These are phyloP conservation scores for Pyrus pyrifolia DNA, from an alignment of 306 rosid genomes.

Conservation along the genomic window DNA sequence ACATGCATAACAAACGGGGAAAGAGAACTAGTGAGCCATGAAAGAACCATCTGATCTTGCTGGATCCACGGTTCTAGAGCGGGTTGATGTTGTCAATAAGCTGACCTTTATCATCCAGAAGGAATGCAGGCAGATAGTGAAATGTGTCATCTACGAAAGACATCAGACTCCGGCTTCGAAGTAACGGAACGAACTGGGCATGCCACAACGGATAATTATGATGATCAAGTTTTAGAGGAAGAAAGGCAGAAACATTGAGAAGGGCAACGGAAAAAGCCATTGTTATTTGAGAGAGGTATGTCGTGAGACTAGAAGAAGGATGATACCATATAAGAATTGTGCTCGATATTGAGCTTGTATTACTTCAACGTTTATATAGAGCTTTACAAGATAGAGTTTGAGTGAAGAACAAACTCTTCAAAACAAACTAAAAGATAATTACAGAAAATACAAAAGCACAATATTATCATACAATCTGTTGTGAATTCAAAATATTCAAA, in stretches of 20 bases:
- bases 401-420: no score
- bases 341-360: no score
- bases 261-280: no score
- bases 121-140: neutral
- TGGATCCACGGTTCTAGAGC: neutral
- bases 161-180: neutral
- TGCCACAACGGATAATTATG: neutral
- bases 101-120: rapidly evolving
- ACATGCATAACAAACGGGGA: neutral
- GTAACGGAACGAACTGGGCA: neutral
- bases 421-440: no score
- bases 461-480: no score
- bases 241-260: neutral
- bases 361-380: no score
- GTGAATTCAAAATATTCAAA: no score
- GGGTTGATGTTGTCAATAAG: neutral
- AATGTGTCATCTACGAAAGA: neutral
- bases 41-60: neutral
- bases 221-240: neutral
- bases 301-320: no score
- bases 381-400: no score
- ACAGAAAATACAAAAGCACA: no score
- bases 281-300: no score
- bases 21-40: neutral
- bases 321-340: no score